phyloP scores from a whole-genome alignment of 257 asterid species.

The Nicotiana tabacum region DNA sequence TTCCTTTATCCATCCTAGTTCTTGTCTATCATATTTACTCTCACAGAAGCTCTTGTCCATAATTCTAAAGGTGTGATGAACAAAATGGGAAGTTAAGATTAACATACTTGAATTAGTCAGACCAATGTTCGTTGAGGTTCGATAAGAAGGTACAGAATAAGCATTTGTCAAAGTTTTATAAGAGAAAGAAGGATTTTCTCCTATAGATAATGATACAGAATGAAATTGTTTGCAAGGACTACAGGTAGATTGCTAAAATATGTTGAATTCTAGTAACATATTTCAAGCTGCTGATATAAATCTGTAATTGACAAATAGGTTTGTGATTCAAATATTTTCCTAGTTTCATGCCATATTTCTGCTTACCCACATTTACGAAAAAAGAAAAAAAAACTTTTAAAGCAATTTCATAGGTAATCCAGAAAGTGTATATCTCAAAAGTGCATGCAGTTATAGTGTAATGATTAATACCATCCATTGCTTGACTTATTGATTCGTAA shows the following conservation, averaged over 20 bases:
- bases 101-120: background rate
- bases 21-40: background rate
- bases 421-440: background rate
- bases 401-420: background rate
- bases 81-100: background rate
- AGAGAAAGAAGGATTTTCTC: background rate
- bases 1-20: background rate
- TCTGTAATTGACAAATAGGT: background rate
- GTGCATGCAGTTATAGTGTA: background rate
- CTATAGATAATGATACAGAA: background rate
- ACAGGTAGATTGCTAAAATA: background rate
- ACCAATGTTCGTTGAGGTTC: background rate
- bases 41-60: background rate
- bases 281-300: background rate
- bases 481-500: slow-evolving; percentile 71
- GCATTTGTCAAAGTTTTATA: background rate
- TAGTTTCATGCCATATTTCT: background rate
- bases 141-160: background rate
- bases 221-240: background rate
- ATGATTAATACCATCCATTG: slow-evolving; percentile 74
- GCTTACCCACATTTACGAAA: background rate
- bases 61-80: background rate
- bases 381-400: too few species aligned
- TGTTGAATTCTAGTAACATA: background rate
- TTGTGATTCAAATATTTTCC: background rate